phyloP scores from a whole-genome alignment of 495 filamentous ascomycete species.

The Penicillium nucicola region DNA sequence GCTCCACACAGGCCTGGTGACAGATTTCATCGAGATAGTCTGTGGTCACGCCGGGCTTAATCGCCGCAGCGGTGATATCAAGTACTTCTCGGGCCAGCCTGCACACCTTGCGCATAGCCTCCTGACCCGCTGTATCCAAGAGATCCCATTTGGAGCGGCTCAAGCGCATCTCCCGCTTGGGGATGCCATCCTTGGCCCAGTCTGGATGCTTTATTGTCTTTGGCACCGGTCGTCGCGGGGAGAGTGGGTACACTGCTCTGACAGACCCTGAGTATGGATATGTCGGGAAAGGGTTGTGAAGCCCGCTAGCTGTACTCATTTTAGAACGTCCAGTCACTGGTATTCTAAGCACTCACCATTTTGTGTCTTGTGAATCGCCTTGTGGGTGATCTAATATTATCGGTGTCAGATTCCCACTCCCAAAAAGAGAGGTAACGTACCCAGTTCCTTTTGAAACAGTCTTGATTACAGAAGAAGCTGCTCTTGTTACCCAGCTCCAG shows the following conservation, averaged over 20 bases:
- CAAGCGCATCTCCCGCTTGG: conserved; percentile 58
- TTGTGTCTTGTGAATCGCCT: conserved; percentile 45
- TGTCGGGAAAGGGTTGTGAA: conserved; percentile 75
- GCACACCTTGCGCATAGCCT: conserved; percentile 79
- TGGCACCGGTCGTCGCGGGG: conserved; percentile 58
- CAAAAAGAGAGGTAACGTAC: conserved; percentile 45
- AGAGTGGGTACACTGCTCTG: conserved; percentile 74
- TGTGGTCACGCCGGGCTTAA: conserved; percentile 72
- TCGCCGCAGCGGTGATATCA: conserved; percentile 69
- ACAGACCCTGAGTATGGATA: conserved; percentile 70
- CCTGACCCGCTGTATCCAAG: conserved; percentile 59
- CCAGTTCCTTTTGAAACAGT: conserved; percentile 92
- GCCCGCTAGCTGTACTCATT: conserved; percentile 64
- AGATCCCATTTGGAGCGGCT: conserved; percentile 62
- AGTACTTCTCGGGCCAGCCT: conserved; percentile 70
- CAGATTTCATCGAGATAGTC: conserved; percentile 81
- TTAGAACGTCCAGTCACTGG: conserved; percentile 55
- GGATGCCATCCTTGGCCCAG: conserved; percentile 66
- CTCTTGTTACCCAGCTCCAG: conserved; percentile 71
- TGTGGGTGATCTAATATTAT: conserved; percentile 72
- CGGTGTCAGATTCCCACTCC: conserved; percentile 45
- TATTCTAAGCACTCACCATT: conserved; percentile 45
- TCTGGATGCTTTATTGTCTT: conserved; percentile 68
- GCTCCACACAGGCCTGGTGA: conserved; percentile 76
- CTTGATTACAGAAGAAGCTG: conserved; percentile 84